Evolutionary conservation across 148 eudicot genomes (phyloP), one percentile per base, ranked within the genome.

Genomic region (Persicaria maculosa): DNA sequence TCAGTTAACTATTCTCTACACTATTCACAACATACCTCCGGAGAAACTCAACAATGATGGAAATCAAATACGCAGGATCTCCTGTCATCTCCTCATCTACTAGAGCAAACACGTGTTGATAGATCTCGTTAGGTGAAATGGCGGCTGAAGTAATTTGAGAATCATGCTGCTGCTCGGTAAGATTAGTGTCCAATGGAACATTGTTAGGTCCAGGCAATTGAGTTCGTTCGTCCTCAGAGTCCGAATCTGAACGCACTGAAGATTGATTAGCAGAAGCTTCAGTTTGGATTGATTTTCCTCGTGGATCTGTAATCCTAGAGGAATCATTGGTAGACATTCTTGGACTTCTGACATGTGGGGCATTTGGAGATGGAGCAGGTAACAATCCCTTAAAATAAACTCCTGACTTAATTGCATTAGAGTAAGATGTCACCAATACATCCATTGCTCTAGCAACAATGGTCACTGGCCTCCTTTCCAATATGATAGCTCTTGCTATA

Each of bases 11-110:
- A 55, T 55, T 55, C 61, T 55, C 61, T 55, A n/a, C 25, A 59
- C 65, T 7, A 70, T 64, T 53, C 68, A 43, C 46, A 77, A 43
- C 46, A 77, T 85, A 94, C 98, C 98, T 86, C 74, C 90, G 90
- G 52, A 95, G 87, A 81, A 90, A 92, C 86, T 90, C 97, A 78
- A 92, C 82, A 82, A 90, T 85, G 76, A 92, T 72, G 71, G 92
- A 78, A 78, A 85, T 85, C 81, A 92, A 83, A 79, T 95, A 92
- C 76, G 93, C 85, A 75, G 90, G 85, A 79, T 92, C 97, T 74
- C 88, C 89, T 3, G 80, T 76, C 92, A 92, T 87, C 90, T 95
- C 96, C 80, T 90, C 96, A 76, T 92, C 94, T 15, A 82, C 91
- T 5, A 82, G 82, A 80, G 91, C 87, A 74, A 92, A 92, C 74